These are phyloP conservation scores for Lecanicillium sp. DNA, from an alignment of 2,329 filamentous ascomycete species.

Conservation along the genomic window DNA sequence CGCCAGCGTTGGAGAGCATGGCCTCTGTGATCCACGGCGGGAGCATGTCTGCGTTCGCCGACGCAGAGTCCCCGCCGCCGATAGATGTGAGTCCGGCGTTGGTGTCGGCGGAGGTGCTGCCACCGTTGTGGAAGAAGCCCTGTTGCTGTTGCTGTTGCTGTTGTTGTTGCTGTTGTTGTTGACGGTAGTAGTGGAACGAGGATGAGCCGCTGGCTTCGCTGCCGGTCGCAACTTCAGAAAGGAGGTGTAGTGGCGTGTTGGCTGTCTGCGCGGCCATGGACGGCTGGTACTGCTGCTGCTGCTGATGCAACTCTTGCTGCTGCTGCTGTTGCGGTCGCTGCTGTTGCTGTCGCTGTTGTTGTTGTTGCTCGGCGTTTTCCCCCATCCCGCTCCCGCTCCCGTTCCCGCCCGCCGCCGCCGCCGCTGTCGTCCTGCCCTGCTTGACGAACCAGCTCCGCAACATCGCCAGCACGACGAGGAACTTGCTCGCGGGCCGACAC, in stretches of 20 bases:
- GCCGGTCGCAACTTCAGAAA: conserved; percentile 50
- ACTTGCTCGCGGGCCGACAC: conserved; percentile 62
- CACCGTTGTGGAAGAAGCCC: background rate
- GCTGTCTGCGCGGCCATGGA: conserved; percentile 23
- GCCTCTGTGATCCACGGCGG: conserved; percentile 12
- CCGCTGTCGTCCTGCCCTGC: conserved; percentile 30
- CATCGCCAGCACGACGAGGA: conserved; percentile 64
- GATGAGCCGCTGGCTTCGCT: conserved; percentile 26
- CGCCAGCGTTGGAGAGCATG: background rate
- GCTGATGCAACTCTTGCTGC: conserved; percentile 13
- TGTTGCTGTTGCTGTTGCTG: conserved; percentile 8
- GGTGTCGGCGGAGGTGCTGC: background rate
- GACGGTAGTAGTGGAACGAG: conserved; percentile 1
- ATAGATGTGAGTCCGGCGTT: background rate
- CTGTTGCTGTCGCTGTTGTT: conserved; percentile 12
- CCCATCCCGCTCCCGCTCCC: conserved; percentile 5
- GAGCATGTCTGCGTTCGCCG: background rate
- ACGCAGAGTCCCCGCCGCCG: background rate
- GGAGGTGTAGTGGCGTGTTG: conserved; percentile 49
- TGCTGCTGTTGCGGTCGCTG: background rate
- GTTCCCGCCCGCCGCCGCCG: conserved; percentile 10
- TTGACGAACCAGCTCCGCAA: conserved; percentile 63
- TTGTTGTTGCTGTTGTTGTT: background rate
- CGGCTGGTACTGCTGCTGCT: conserved; percentile 16
- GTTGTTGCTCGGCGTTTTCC: background rate